These are phyloP conservation scores for Scenedesmus sp. DNA, from an alignment of 163 green algal genomes.

Conservation along the genomic window DNA sequence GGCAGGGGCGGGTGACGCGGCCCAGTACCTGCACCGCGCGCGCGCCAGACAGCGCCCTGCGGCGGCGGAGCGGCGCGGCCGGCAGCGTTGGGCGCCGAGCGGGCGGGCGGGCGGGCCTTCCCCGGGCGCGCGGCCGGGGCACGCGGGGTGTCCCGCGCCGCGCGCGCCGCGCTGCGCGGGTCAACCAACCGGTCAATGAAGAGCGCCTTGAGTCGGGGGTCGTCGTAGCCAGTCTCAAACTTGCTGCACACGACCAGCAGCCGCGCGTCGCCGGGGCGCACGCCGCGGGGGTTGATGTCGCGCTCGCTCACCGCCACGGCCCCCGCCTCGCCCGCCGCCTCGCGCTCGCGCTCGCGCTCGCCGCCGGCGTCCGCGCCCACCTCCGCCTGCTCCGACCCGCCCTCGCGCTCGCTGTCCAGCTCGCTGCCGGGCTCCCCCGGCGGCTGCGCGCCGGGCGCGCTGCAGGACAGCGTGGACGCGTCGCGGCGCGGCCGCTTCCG, in stretches of 20 bases:
- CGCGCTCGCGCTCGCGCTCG: conserved; percentile 9
- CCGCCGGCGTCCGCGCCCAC: conserved; percentile 13
- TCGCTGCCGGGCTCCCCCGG: not conserved
- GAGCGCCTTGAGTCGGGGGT: conserved; percentile 51
- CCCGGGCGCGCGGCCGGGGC: too few relatives aligned
- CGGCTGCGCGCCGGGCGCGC: not conserved
- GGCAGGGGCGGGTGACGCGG: conserved; percentile 47
- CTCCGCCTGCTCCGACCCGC: too few relatives aligned
- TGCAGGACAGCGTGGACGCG: conserved; percentile 7
- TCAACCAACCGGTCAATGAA: conserved; percentile 51
- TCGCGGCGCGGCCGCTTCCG: not conserved
- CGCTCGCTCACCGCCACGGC: conserved; percentile 18
- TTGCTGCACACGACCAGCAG: conserved; percentile 57
- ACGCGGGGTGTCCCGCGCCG: too few relatives aligned
- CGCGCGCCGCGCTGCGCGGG: too few relatives aligned
- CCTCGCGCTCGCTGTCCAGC: too few relatives aligned
- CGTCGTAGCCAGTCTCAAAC: conserved; percentile 61
- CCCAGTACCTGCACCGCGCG: conserved; percentile 55
- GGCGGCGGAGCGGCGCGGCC: not conserved
- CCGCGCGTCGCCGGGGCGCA: conserved; percentile 14
- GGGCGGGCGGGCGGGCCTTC: too few relatives aligned
- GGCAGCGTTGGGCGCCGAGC: too few relatives aligned
- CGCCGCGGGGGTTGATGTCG: conserved; percentile 9
- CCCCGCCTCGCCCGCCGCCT: not conserved
- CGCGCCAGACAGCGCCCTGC: conserved; percentile 43